These are phyloP conservation scores for Ceratocystis colombiana DNA, from an alignment of 2,329 filamentous ascomycete genomes.

Conservation along the genomic window DNA sequence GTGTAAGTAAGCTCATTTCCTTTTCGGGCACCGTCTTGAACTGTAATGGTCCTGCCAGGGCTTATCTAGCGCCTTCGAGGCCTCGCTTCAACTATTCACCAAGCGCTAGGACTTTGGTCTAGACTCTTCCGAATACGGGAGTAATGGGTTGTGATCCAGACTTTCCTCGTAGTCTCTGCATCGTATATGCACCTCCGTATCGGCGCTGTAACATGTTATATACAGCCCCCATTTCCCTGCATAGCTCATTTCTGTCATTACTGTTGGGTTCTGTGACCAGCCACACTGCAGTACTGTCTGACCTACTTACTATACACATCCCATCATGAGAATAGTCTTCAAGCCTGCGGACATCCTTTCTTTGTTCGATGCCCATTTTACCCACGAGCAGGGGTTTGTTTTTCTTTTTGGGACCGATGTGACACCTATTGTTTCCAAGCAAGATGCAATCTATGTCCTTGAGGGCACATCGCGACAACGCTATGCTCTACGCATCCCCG, in stretches of 20 bases:
- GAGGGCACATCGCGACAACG: conserved; percentile 19
- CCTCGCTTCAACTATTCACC: background rate
- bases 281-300: background rate
- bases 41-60: background rate
- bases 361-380: conserved; percentile 14
- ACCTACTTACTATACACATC: background rate
- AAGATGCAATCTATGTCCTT: conserved; percentile 18
- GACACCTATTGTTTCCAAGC: conserved; percentile 12
- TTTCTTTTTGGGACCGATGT: conserved; percentile 12
- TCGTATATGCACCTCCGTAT: background rate
- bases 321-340: conserved; percentile 12
- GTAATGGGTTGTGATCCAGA: background rate
- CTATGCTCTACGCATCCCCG: conserved; percentile 19
- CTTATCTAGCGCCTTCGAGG: background rate
- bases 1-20: conserved; percentile 8
- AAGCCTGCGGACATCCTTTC: conserved; percentile 21
- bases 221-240: background rate
- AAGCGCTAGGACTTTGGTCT: background rate
- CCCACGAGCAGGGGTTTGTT: conserved; percentile 15
- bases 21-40: background rate
- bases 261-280: background rate
- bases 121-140: background rate
- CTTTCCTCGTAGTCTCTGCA: background rate
- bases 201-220: conserved; percentile 2
- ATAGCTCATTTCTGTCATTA: background rate